phyloP scores from a whole-genome alignment of 306 rosid species.

The Castanea sativa region DNA sequence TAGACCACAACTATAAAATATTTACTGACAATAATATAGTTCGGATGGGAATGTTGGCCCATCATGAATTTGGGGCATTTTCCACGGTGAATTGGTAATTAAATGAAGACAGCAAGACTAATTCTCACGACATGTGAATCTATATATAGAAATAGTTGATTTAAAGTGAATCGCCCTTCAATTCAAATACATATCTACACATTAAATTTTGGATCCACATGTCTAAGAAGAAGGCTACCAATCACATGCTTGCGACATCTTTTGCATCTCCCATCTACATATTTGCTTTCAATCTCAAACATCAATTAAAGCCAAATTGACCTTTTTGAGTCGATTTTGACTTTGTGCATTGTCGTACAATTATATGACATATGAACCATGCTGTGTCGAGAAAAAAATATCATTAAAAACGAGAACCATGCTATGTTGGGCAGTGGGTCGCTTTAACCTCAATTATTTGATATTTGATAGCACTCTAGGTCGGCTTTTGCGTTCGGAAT shows the following conservation, averaged over 20 bases:
- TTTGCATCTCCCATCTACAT: no score
- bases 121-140: no score
- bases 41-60: no score
- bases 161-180: not conserved
- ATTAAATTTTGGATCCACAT: not conserved
- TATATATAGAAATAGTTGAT: no score
- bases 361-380: not conserved
- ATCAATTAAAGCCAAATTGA: not conserved
- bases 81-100: no score
- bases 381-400: no score
- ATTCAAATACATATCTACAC: not conserved
- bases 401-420: no score
- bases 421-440: not conserved
- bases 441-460: slow-evolving; percentile 7
- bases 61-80: no score
- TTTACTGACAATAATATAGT: no score
- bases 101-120: no score
- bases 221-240: not conserved
- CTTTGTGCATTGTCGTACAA: not conserved
- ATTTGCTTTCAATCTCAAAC: no score
- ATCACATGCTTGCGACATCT: not conserved
- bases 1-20: no score
- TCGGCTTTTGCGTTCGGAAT: not conserved
- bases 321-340: not conserved
- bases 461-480: not conserved